These are phyloP conservation scores for Isoetes taiwanensis DNA, from an alignment of 75 land plant genomes.

Conservation along the genomic window DNA sequence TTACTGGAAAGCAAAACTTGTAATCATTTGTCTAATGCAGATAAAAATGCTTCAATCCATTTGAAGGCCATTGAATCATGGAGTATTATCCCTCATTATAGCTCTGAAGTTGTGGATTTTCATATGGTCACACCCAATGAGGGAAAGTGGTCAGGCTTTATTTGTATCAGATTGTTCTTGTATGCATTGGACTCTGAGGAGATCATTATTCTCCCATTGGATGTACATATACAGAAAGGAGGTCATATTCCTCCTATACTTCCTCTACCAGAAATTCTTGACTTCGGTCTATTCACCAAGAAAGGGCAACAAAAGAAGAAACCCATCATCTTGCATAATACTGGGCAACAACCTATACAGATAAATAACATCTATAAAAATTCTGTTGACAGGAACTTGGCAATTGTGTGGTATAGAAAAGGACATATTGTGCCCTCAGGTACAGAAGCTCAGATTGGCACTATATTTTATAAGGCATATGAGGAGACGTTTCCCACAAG, in stretches of 20 bases:
- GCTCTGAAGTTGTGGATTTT: neutral
- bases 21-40: no score
- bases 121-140: neutral
- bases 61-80: no score
- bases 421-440: slow-evolving; percentile 42
- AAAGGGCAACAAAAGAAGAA: slow-evolving; percentile 12
- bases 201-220: neutral
- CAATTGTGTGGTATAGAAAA: slow-evolving; percentile 29
- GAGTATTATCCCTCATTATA: neutral
- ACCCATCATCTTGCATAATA: slow-evolving; percentile 31
- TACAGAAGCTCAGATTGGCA: slow-evolving; percentile 38
- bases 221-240: neutral
- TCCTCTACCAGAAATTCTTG: slow-evolving; percentile 25
- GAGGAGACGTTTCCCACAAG: slow-evolving; percentile 7
- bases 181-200: neutral
- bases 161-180: neutral
- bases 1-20: no score
- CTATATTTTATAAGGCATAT: slow-evolving; percentile 18
- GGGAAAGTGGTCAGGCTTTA: neutral
- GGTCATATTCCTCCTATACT: neutral
- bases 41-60: no score
- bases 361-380: slow-evolving; percentile 32
- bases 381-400: slow-evolving; percentile 19
- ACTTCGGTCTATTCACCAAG: slow-evolving; percentile 13
- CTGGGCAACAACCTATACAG: slow-evolving; percentile 25